phyloP scores from a whole-genome alignment of 2,329 filamentous ascomycete species.

The Botrytis aclada region DNA sequence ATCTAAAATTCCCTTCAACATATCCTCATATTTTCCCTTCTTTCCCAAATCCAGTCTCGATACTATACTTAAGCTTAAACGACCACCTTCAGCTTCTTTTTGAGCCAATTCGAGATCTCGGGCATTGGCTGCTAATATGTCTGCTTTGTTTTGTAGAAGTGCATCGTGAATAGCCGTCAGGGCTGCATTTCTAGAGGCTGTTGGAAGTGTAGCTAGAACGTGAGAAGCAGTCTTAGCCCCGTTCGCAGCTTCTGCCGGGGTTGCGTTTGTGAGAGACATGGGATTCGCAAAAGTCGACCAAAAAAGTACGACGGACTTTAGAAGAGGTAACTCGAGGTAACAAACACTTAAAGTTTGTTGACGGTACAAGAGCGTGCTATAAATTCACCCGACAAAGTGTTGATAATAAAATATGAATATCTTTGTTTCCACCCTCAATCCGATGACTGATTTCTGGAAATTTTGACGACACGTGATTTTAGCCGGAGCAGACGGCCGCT shows the following conservation, averaged over 20 bases:
- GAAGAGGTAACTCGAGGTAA: not conserved
- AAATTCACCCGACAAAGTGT: not conserved
- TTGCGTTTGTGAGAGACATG: constrained; percentile 90
- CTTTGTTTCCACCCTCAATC: not conserved
- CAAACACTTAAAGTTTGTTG: too few relatives aligned
- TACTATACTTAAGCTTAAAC: constrained; percentile 76
- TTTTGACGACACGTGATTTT: not conserved
- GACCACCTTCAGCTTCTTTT: constrained; percentile 69
- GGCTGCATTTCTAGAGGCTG: constrained; percentile 75
- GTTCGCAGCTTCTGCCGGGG: constrained; percentile 71
- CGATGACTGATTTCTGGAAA: constrained; percentile 10
- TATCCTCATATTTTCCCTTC: constrained; percentile 93
- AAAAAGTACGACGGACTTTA: not conserved
- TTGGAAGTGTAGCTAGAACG: constrained; percentile 74
- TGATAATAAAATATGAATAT: not conserved
- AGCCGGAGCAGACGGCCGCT: not conserved
- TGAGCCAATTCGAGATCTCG: constrained; percentile 74
- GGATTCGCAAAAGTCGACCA: not conserved
- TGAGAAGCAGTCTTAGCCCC: constrained; percentile 80
- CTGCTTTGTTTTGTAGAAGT: constrained; percentile 64
- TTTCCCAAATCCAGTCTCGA: constrained; percentile 84
- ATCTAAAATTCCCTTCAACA: constrained; percentile 91
- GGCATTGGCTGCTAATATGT: constrained; percentile 83
- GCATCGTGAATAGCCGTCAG: constrained; percentile 78
- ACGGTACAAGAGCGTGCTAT: not conserved